Evolutionary conservation across 768 basidiomycete genomes (phyloP), one percentile per base, ranked within the genome.

Genomic region (Roridomyces roridus): DNA sequence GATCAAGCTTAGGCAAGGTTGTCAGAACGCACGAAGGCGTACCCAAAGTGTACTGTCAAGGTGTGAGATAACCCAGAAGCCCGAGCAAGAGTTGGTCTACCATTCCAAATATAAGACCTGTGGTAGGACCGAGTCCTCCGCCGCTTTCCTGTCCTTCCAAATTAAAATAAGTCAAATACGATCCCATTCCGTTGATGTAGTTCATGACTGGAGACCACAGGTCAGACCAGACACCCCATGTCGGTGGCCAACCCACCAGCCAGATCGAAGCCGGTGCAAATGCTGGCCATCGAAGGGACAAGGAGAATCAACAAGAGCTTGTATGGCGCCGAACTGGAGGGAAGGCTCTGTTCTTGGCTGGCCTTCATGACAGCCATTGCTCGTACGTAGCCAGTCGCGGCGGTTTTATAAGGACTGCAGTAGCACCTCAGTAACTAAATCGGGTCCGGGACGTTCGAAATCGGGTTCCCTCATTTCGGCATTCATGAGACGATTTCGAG

Each of bases 161-260:
- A 23, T 67, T 65, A 43, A 80, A 81, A 60, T 74, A 80, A 10
- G 65, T 62, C 8, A 78, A 63, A 59, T 80, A 81, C 59, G 77
- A 74, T 8, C 77, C 64, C 80, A 81, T 79, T 39, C 77, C 78
- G 57, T 78, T 80, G 28, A 80, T 73, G 17, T 76, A 78, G 61
- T 77, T 75, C 77, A 80, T 80, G 18, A 80, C 79, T 79, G 52
- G 21, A 31, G 25, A 35, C 31, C 6, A 41, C 10, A 6, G 31
- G 42, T 10, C 24, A 26, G 23, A 36, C 11, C 14, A 26, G 14
- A 36, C 23, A 9, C 4, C 37, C 28, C 14, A 37, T 18, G 6
- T 24, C 20, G 28, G n/a, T 23, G 4, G 28, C n/a, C n/a, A n/a
- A 24, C 55, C 25, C 29, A 53, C 60, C 55, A 25, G 55, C 10